Base-by-base conservation (phyloP, 352 stramenopile species). In the Pythium monospermum region DNA sequence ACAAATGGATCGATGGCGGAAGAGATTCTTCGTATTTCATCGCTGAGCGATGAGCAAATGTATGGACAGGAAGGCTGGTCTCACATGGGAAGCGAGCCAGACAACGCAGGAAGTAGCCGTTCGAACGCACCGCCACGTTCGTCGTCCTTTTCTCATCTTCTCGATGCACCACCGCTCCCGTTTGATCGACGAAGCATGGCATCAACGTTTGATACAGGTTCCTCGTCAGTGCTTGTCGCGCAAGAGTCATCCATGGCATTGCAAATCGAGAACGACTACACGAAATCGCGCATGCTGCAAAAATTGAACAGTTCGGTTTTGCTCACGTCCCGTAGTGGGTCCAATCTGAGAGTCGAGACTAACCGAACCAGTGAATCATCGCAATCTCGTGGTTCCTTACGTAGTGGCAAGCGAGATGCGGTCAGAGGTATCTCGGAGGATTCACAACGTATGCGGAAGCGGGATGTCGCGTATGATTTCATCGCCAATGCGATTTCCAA, bases 391-490 rank as follows among this genome's bases (percentile, higher is more conserved):
- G 42, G 43, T 13, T n/a, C n/a, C n/a, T n/a, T n/a, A n/a, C n/a
- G n/a, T n/a, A n/a, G n/a, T n/a, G n/a, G n/a, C n/a, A n/a, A n/a
- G n/a, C n/a, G n/a, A n/a, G n/a, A n/a, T n/a, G n/a, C n/a, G n/a
- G n/a, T n/a, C n/a, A n/a, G n/a, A n/a, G 33, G 21, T 37, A 43
- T 13, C 36, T 23, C 35, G 5, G 58, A 66, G 11, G 55, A 47
- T 8, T 49, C 45, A 2, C 63, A 61, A 35, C 73, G 79, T 31
- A 48, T 81, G 15, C 75, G 80, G 15, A 91, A 91, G 33, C 76
- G 80, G 27, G 80, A 91, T 44, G 69, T 87, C 28, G 80, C 74
- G 7, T 67, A 74, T 18, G 76, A 73, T 30, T 85, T 87, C 44
- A 68, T 78, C 48, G 54, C 64, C 4, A 64, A 58, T 15, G 64